Conservation (phyloP, 2,329 filamentous ascomycete species). For the Fusarium scirpi region DNA sequence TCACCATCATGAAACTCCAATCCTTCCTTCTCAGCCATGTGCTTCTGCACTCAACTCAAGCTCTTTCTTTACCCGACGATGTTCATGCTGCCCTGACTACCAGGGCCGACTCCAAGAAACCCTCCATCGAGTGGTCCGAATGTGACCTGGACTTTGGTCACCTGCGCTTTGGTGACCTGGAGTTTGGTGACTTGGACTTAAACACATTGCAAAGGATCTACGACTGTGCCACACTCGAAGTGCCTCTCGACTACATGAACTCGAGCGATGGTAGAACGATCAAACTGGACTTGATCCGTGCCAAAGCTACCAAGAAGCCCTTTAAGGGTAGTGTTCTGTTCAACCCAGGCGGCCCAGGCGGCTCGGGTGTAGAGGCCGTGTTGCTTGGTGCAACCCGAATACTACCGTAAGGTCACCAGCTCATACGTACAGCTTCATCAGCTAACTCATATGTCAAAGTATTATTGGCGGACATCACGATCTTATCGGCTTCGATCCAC, state of each 20-base stretch:
- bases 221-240: slow-evolving; percentile 53
- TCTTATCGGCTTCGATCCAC: slow-evolving; percentile 22
- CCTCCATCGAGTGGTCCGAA: slow-evolving; percentile 7
- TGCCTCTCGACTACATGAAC: slow-evolving; percentile 56
- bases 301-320: slow-evolving; percentile 48
- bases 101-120: neutral
- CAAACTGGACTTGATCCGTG: slow-evolving; percentile 49
- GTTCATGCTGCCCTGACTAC: rapidly evolving
- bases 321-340: slow-evolving; percentile 54
- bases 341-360: slow-evolving; percentile 56
- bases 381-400: rapidly evolving
- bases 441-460: slow-evolving; percentile 2
- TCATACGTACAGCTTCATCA: rapidly evolving
- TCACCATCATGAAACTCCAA: slow-evolving; percentile 6
- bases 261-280: slow-evolving; percentile 45
- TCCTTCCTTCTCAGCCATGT: neutral
- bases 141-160: slow-evolving; percentile 18
- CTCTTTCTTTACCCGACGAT: slow-evolving; percentile 3
- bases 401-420: neutral
- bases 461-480: slow-evolving; percentile 29
- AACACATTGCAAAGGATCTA: neutral
- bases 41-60: neutral
- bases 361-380: slow-evolving; percentile 17
- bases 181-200: neutral
- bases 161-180: neutral